Evolutionary conservation across 352 stramenopile species (phyloP), one percentile per base, ranked within the genome.

Genomic region (Blastocystis sp.): DNA sequence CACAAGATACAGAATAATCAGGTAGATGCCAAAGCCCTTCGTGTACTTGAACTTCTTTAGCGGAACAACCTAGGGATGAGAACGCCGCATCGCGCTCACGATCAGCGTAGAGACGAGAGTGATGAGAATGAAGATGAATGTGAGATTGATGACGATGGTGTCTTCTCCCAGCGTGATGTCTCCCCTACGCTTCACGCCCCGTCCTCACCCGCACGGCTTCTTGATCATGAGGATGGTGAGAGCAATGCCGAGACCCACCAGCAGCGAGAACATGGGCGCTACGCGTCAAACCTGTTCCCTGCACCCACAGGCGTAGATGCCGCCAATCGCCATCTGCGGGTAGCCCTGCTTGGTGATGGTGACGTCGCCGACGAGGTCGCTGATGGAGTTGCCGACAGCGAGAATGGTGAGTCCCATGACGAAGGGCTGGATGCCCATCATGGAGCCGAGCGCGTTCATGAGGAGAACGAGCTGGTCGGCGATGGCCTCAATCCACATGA

Each of bases 401-500:
- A 97, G 90, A 38, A 96, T 89, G 0, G 94, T 95, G 17, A 97
- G 76, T 9, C 93, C 94, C 66, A 97, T 92, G 57, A 96, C 92
- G 38, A 89, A 84, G 0, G 76, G 60, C 19, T 92, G 92, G 71
- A 96, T 94, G n/a, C 91, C 91, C 19, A 91, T 89, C 3, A 94
- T 89, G 19, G 93, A 92, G 17, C 93, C 93, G 9, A 91, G 42
- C 0, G 93, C 92, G 45, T 94, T 90, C 17, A 96, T 90, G 40
- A 95, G 77, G 17, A 91, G 91, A 77, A 97, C 92, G 0, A 96
- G 79, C 66, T 97, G 93, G 63, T 92, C 94, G 4, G 94, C 94
- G 45, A 97, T 91, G 1, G 92, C 90, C 89, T 96, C 96, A 87
- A 97, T 96, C 94, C 94, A 97, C 69, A 92, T 93, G 24, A 97